Conservation (phyloP, 2,329 filamentous ascomycete species). For the Aspergillus texensis region DNA sequence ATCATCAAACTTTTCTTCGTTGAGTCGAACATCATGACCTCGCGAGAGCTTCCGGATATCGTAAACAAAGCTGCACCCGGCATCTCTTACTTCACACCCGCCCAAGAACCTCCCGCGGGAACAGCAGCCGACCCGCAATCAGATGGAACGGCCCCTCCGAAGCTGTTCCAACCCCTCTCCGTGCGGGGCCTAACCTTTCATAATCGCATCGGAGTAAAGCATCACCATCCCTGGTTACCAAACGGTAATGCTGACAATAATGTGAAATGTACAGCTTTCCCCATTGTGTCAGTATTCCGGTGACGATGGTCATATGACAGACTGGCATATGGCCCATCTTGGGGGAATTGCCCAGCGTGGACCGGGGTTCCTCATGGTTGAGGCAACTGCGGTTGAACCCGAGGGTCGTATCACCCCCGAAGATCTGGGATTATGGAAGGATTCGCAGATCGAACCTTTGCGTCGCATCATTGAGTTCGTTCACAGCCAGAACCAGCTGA, state of each 20-base stretch:
- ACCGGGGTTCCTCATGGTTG: conserved; percentile 73
- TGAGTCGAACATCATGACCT: neutral
- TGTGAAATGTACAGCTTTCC: conserved; percentile 24
- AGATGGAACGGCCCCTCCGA: conserved; percentile 49
- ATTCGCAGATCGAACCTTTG: conserved; percentile 75
- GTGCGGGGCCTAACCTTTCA: conserved; percentile 63
- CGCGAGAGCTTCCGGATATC: conserved; percentile 32
- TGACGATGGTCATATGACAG: conserved; percentile 72
- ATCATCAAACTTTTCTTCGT: neutral
- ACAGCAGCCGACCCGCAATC: conserved; percentile 46
- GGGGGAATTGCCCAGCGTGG: conserved; percentile 77
- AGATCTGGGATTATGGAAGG: conserved; percentile 70
- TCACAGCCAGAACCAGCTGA: conserved; percentile 74
- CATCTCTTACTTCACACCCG: conserved; percentile 47
- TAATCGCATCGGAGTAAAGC: conserved; percentile 36
- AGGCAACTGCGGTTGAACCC: conserved; percentile 74
- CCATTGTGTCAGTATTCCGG: conserved; percentile 70
- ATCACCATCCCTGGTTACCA: conserved; percentile 29
- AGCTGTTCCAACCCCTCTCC: conserved; percentile 61
- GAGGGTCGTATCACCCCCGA: conserved; percentile 78
- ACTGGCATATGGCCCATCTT: conserved; percentile 81
- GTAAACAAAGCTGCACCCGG: conserved; percentile 38
- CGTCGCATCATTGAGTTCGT: conserved; percentile 71
- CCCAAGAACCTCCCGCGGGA: conserved; percentile 40
- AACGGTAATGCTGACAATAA: neutral